Base-by-base conservation (phyloP, 2,329 filamentous ascomycete genomes). In the Trichoderma atrobrunneum region DNA sequence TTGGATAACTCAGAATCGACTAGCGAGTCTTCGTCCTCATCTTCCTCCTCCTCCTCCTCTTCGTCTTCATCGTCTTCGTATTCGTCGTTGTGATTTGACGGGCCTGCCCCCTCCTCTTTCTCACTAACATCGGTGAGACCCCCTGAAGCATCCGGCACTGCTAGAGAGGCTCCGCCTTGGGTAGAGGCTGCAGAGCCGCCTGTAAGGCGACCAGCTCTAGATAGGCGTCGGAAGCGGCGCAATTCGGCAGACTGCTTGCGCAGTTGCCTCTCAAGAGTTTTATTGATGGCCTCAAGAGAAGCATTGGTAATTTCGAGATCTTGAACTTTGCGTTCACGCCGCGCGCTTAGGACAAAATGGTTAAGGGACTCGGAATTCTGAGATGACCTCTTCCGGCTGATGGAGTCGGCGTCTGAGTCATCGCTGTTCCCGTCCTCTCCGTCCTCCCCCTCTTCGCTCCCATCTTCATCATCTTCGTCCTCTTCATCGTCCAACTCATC, bases 301-400 rank as follows among this genome's bases (percentile, higher is more conserved):
- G 94, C 96, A 78, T 99, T 99, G 70, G 93, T 97, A 74, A 99
- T 99, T 80, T 99, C 94, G 7, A 99, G 85, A 80, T 99, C 96
- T 76, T 98, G 89, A 1, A 99, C 95, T 83, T 98, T 99, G 73
- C 96, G 90, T 81, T 98, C 96, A 43, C 94, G 89, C 34, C 96
- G 89, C 16, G 96, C 96, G 79, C 94, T 96, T n/a, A 92, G 89
- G 12, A 96, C 94, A 7, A 94, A 86, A 73, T 97, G 94, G 74
- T 89, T 92, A 73, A 92, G 84, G 8, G 89, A 86, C 70, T 91
- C 89, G 18, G 88, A 82, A 14, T 86, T 84, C 76, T 82, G 83
- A 34, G 79, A 84, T 62, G 85, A 85, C 80, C 87, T 92, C 21
- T 86, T 86, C 5, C 91, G 88, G 75, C 89, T 91, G 63, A 87